These are phyloP conservation scores for Lagerstroemia speciosa DNA, from an alignment of 345 rosid species.

Conservation along the genomic window DNA sequence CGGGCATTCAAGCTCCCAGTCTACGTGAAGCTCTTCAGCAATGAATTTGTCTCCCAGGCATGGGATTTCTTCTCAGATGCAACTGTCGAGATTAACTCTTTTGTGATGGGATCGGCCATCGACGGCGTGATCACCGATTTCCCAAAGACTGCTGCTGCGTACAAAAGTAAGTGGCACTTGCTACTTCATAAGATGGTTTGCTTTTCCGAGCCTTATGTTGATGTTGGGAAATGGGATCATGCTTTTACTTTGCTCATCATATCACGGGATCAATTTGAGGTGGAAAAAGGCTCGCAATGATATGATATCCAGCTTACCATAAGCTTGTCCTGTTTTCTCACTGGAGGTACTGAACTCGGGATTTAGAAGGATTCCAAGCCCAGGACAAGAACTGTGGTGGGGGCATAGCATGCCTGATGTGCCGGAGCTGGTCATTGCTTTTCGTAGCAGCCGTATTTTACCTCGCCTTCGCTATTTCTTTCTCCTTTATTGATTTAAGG, in stretches of 20 bases:
- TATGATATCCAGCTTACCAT: too few species aligned
- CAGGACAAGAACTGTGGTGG: too few species aligned
- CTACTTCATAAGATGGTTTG: not conserved
- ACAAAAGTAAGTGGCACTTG: constrained; percentile 47
- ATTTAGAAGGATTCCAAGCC: not conserved
- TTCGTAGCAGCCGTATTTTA: not conserved
- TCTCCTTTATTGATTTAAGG: not conserved
- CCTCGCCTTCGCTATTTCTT: not conserved
- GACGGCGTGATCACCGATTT: constrained; percentile 72
- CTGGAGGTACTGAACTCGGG: not conserved
- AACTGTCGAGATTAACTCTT: constrained; percentile 64
- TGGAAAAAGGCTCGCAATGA: constrained; percentile 77
- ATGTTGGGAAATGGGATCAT: not conserved
- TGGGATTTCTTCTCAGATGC: constrained; percentile 87
- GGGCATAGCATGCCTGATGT: too few species aligned
- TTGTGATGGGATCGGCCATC: constrained; percentile 17
- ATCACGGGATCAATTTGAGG: too few species aligned
- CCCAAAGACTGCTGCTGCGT: constrained; percentile 70
- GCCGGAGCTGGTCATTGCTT: not conserved
- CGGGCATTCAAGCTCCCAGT: constrained; percentile 46
- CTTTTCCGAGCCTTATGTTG: not conserved
- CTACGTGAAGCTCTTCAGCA: constrained; percentile 57
- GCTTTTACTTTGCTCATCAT: too few species aligned
- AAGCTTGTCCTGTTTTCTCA: not conserved
- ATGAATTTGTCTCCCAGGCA: constrained; percentile 84